Percentiles rank a stretch among this genome's conserved stretches.
Evolutionary conservation across 2,329 filamentous ascomycete genomes (phyloP).

Genomic region (Simplicillium aogashimaense): DNA sequence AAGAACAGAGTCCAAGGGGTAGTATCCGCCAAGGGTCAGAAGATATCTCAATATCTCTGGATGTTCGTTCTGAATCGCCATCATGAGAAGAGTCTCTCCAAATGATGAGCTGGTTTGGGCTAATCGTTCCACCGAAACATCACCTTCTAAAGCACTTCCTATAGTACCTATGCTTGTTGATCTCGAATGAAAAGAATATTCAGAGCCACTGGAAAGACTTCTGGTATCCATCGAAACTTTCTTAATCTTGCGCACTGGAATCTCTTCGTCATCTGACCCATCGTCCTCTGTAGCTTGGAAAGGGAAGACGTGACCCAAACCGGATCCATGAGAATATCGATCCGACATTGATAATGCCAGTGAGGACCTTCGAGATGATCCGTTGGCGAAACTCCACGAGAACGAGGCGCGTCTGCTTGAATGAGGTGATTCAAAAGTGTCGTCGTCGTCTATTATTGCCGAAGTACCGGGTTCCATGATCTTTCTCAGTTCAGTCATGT

Average conservation of each 20-base stretch:
- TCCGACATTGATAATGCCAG: conserved; percentile 32
- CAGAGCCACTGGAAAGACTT: conserved; percentile 80
- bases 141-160: conserved; percentile 67
- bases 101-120: conserved; percentile 58
- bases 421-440: conserved; percentile 24
- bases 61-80: conserved; percentile 67
- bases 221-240: conserved; percentile 83
- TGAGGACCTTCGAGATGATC: conserved; percentile 32
- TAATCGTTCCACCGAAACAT: conserved; percentile 72
- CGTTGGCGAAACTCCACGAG: conserved; percentile 37
- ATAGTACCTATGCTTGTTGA: conserved; percentile 69
- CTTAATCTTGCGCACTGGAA: conserved; percentile 48
- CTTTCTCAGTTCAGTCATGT: conserved; percentile 61
- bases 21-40: conserved; percentile 67
- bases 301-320: conserved; percentile 79
- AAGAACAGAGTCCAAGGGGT: conserved; percentile 59
- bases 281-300: conserved; percentile 54
- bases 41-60: conserved; percentile 69
- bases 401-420: conserved; percentile 35
- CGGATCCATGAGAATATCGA: conserved; percentile 44
- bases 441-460: conserved; percentile 35
- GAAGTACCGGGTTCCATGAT: conserved; percentile 66
- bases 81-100: conserved; percentile 83
- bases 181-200: conserved; percentile 71
- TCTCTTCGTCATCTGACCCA: conserved; percentile 21